Base-by-base conservation (phyloP, 352 stramenopile genomes). In the Phytophthora idaei region DNA sequence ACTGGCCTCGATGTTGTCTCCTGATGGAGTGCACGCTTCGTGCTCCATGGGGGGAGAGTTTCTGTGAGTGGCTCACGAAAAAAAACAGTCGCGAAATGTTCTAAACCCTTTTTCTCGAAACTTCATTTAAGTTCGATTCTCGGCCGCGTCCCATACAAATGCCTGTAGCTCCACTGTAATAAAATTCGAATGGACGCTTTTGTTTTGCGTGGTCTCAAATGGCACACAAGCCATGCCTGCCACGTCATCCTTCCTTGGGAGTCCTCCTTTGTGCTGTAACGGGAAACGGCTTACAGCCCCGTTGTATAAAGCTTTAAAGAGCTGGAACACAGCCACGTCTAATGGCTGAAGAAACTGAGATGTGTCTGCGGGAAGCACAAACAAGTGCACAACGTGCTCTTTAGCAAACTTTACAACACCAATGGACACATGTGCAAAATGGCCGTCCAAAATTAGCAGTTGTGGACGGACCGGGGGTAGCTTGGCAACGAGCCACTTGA, bases 251-350 rank as follows among this genome's bases (percentile, higher is more conserved):
- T 61, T 61, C 12, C 50, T 27, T 1, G 39, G 53, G 17, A 49
- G 41, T 17, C 41, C 39, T 11, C 53, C 28, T 49, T 42, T 42
- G 4, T 52, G 3, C 34, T 39, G 34, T 8, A 52, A n/a, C 5
- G 28, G 53, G 25, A 60, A 61, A 10, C 44, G 2, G 21, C n/a
- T 31, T 7, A 61, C 53, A 1, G 27, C 41, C 12, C 28, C 12
- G n/a, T 51, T 46, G n/a, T 61, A 61, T 48, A 61, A 10, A 11
- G 42, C 15, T 28, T 61, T 61, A 12, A 49, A 61, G 0, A 42
- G 31, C 29, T 61, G 41, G 25, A 61, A 52, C 1, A 53, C 42
- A 31, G 28, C 29, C 9, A 61, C 54, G 29, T 53, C 29, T 3
- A 61, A 29, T 5, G 41, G 41, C n/a, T 54, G 44, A 14, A 48